Evolutionary conservation across 306 rosid species (phyloP).

Genomic region (Pyrus pyrifolia): DNA sequence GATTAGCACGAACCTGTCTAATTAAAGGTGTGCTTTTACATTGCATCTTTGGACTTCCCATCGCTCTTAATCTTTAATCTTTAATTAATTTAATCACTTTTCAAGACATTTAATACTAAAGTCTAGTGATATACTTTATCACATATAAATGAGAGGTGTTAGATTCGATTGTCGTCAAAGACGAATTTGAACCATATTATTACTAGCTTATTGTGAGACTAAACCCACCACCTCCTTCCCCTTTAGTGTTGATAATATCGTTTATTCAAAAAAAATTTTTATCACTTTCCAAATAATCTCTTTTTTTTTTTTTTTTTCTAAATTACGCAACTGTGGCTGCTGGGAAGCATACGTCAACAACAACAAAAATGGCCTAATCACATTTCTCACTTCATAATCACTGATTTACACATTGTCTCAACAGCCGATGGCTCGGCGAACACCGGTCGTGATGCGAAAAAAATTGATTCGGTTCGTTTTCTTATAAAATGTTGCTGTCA

Average conservation of each 20-base stretch:
- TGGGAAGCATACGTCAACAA: neutral
- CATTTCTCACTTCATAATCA: neutral
- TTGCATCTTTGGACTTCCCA: neutral
- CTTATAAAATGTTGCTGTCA: slow-evolving; percentile 1
- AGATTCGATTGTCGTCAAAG: rapidly evolving
- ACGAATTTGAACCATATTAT: too few relatives aligned
- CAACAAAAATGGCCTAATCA: neutral
- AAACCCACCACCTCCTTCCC: rapidly evolving
- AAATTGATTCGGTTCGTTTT: neutral
- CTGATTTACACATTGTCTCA: neutral
- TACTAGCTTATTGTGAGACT: too few relatives aligned
- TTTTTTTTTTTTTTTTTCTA: too few relatives aligned
- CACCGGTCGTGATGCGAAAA: neutral
- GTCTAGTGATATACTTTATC: too few relatives aligned
- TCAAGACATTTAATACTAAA: too few relatives aligned
- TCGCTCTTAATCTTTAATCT: neutral
- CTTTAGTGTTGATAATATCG: too few relatives aligned
- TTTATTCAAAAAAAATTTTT: too few relatives aligned
- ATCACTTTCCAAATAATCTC: too few relatives aligned
- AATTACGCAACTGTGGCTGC: neutral
- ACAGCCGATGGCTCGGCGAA: neutral
- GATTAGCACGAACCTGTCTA: neutral
- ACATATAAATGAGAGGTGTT: rapidly evolving
- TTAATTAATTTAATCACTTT: neutral
- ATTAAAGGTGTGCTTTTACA: neutral